Evolutionary conservation across 805 yeast genomes (phyloP), one percentile per base, ranked within the genome.

Genomic region (Spathaspora gorwiae): DNA sequence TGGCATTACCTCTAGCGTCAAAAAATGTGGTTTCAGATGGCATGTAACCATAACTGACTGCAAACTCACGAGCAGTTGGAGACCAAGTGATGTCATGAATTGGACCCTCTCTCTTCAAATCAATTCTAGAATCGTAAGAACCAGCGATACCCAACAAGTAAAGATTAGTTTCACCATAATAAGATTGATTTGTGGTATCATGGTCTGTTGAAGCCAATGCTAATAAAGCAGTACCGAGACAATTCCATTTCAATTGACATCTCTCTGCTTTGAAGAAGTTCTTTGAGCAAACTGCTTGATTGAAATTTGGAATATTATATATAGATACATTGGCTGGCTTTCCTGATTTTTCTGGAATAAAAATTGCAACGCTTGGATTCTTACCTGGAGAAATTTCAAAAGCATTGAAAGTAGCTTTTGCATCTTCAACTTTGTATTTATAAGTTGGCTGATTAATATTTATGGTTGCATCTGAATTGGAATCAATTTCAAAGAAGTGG

Each of bases 81-180:
- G 96, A 86, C 99, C 99, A 94, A 19, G 94, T 83, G 50, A 92
- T 87, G 65, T 94, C 99, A 69, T 94, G 97, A 55, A 94, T 90
- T 38, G 99, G 98, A 30, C 98, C 98, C 60, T 90, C 96, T 56
- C 87, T 84, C 51, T 87, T 89, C 56, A 94, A 79, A 47, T 82
- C 78, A 57, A 94, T 90, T 59, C 96, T 78, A 45, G 90, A 86
- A 60, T 92, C 96, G 57, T 88, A 90, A 35, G 90, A 80, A 11
- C 97, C 96, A 32, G 95, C 90, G 54, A 94, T 87, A 48, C 96
- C 96, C 54, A 95, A 76, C 48, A 94, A 66, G 62, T 92, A 94
- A 54, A 94, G 73, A 49, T 92, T 89, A 43, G 96, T 88, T 71
- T 94, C 98, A 54, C 99, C 99, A 62, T 94, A 94, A 70, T 94